Percentiles rank a stretch among this genome's conserved stretches.
phyloP scores from a whole-genome alignment of 2,329 filamentous ascomycete species.

The Exserohilum turcica region DNA sequence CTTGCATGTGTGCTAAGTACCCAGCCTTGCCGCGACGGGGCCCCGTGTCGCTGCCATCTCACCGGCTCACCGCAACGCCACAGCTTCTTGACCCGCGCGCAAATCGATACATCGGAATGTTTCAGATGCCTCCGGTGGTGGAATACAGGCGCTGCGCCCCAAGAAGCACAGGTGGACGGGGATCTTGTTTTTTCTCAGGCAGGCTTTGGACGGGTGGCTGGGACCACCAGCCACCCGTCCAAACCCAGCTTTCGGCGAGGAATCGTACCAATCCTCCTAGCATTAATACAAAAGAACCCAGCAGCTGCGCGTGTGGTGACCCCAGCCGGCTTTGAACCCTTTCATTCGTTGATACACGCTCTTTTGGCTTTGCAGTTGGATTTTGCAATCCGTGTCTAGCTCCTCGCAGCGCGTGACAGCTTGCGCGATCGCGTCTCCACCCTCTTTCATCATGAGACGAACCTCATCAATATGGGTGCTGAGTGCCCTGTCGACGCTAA shows the following conservation, averaged over 20 bases:
- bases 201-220: constrained; percentile 26
- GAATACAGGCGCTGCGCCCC: constrained; percentile 18
- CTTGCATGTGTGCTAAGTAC: too few relatives aligned
- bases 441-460: constrained; percentile 24
- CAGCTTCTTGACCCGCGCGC: constrained; percentile 8
- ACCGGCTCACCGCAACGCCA: constrained; percentile 11
- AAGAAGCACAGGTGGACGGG: constrained; percentile 22
- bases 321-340: constrained; percentile 14
- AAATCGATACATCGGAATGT: constrained; percentile 19
- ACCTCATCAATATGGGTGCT: constrained; percentile 22
- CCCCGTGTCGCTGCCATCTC: neutral
- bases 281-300: constrained; percentile 17
- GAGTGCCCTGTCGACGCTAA: constrained; percentile 21
- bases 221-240: too few relatives aligned
- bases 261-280: constrained; percentile 6
- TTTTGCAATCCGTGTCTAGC: constrained; percentile 2
- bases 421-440: constrained; percentile 5
- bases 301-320: constrained; percentile 10
- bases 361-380: constrained; percentile 6
- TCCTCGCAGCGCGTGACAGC: constrained; percentile 19
- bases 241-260: constrained; percentile 20
- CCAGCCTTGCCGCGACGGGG: constrained; percentile 2
- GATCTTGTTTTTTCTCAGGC: constrained; percentile 31
- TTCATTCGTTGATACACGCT: constrained; percentile 8
- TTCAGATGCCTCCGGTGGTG: constrained; percentile 17